These are phyloP conservation scores for Kappamyces sp. DNA, from an alignment of 192 early-diverging fungal genomes.

Conservation along the genomic window DNA sequence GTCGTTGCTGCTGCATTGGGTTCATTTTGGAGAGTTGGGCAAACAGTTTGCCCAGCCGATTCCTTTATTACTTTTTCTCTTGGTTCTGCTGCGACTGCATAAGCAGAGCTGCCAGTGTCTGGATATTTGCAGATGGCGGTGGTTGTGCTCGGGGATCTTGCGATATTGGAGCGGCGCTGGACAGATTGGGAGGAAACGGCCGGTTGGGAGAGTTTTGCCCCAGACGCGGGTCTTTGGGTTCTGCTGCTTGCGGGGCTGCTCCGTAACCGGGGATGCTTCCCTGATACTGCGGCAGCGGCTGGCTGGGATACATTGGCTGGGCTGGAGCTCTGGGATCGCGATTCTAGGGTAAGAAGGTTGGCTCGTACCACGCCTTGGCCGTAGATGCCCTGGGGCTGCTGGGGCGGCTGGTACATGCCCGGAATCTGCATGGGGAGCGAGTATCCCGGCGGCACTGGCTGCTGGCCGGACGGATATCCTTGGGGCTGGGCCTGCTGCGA, in stretches of 20 bases:
- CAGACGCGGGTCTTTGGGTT: conserved; percentile 2
- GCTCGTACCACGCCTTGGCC: background rate
- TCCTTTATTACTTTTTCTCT: too few species aligned
- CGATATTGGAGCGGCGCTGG: background rate
- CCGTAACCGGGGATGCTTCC: background rate
- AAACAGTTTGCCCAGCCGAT: too few species aligned
- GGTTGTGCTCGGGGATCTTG: background rate
- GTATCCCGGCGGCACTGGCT: too few species aligned
- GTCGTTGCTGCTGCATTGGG: too few species aligned
- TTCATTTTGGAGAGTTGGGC: too few species aligned
- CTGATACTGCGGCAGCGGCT: background rate
- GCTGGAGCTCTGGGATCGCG: background rate
- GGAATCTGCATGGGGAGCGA: background rate
- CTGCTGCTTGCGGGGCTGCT: background rate
- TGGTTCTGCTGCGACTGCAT: conserved; percentile 7
- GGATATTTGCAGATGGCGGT: too few species aligned
- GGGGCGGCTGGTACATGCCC: background rate
- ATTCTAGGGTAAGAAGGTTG: conserved; percentile 4
- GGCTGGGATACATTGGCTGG: background rate
- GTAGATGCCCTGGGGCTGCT: background rate
- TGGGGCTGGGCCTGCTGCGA: too few species aligned
- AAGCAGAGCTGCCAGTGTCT: conserved; percentile 7
- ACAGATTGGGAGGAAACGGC: background rate
- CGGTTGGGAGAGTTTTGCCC: conserved; percentile 4
- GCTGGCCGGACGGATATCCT: too few species aligned